A percentile compares a stretch with the other conserved stretches of the same genome.
These are phyloP conservation scores for Umbilicaria muhlenbergii DNA, from an alignment of 495 filamentous ascomycete genomes.

Conservation along the genomic window DNA sequence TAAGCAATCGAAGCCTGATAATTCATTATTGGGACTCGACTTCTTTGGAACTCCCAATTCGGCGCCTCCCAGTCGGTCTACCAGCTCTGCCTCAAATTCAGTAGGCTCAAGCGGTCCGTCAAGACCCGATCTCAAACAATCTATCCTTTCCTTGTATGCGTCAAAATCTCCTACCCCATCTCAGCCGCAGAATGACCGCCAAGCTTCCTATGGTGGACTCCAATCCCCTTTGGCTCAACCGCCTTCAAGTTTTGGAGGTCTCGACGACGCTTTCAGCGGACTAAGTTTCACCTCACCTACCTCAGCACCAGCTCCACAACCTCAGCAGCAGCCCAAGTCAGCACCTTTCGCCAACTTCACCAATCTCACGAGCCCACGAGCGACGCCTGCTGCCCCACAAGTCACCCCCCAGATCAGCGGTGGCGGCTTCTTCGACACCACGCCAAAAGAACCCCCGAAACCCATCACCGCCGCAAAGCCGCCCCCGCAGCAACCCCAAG, in stretches of 20 bases:
- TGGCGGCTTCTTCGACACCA: conserved; percentile 65
- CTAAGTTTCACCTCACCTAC: conserved; percentile 54
- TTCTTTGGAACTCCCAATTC: conserved; percentile 66
- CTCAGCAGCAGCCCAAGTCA: conserved; percentile 34
- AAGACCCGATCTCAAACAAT: conserved; percentile 88
- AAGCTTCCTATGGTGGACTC: conserved; percentile 52
- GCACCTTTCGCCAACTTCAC: conserved; percentile 61
- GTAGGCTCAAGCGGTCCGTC: conserved; percentile 42
- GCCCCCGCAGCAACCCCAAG: conserved; percentile 17
- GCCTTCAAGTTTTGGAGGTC: conserved; percentile 45
- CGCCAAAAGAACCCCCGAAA: conserved; percentile 33
- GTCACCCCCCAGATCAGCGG: conserved; percentile 41
- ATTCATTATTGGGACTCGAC: conserved; percentile 84
- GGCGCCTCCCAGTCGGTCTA: conserved; percentile 48
- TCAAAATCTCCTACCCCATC: conserved; percentile 58
- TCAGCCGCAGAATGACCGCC: conserved; percentile 40
- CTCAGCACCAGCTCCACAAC: conserved; percentile 34
- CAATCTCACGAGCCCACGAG: conserved; percentile 32
- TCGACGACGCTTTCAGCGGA: conserved; percentile 79
- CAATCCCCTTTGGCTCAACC: conserved; percentile 36
- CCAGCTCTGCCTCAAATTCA: conserved; percentile 50
- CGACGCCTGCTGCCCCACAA: conserved; percentile 34
- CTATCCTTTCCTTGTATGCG: conserved; percentile 88
- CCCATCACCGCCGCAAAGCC: conserved; percentile 30
- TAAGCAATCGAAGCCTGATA: conserved; percentile 51